Percentiles rank a stretch among this genome's conserved stretches.
Conservation (phyloP, 176 grass and related monocot genomes). For the Triticum monococcum region DNA sequence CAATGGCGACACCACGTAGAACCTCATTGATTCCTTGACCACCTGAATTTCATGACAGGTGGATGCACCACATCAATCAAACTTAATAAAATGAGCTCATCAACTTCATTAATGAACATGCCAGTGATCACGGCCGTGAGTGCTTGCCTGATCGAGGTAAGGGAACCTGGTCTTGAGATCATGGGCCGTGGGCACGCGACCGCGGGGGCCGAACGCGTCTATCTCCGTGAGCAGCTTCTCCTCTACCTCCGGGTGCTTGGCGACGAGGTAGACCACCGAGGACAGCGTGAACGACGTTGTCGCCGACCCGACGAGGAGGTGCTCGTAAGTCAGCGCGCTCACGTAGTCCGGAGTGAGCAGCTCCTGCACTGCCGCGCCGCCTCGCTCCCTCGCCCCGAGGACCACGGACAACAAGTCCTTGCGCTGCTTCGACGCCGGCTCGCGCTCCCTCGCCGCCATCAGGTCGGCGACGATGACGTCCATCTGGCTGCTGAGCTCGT, state of each 20-base stretch:
- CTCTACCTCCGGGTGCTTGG: slow-evolving; percentile 48
- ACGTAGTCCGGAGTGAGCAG: slow-evolving; percentile 48
- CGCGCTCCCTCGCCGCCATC: background rate
- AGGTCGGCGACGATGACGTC: slow-evolving; percentile 33
- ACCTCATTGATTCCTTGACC: slow-evolving; percentile 53
- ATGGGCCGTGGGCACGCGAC: slow-evolving; percentile 29
- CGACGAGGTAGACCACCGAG: slow-evolving; percentile 44
- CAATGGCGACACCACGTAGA: slow-evolving; percentile 47
- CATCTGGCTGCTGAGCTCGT: slow-evolving; percentile 26
- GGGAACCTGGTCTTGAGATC: slow-evolving; percentile 42
- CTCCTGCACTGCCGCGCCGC: background rate
- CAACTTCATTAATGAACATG: too few species aligned
- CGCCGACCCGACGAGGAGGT: slow-evolving; percentile 44
- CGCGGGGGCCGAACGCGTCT: slow-evolving; percentile 19
- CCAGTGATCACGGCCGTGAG: background rate
- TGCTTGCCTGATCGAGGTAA: slow-evolving; percentile 50
- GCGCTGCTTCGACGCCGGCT: background rate
- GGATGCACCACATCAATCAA: too few species aligned
- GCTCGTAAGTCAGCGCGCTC: slow-evolving; percentile 47
- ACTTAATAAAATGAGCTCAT: too few species aligned
- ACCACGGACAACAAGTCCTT: slow-evolving; percentile 49
- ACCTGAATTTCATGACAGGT: slow-evolving; percentile 9
- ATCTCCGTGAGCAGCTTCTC: slow-evolving; percentile 48
- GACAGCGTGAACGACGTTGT: slow-evolving; percentile 51
- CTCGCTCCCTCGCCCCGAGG: slow-evolving; percentile 32